Conservation (phyloP, 768 basidiomycete genomes). For the Trametes sanguinea region DNA sequence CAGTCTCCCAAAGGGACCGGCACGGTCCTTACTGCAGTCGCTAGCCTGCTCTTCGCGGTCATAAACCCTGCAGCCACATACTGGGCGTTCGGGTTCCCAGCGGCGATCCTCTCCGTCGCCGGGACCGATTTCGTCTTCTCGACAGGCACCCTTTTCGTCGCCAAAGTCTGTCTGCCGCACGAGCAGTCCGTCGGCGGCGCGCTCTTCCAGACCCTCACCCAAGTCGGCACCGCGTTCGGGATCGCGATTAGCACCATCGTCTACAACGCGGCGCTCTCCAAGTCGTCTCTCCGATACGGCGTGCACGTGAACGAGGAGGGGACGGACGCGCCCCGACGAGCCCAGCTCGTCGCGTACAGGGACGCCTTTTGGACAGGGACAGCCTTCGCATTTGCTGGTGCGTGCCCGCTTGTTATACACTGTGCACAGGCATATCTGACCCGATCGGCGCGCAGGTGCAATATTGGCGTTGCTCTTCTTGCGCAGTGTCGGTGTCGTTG, state of each 20-base stretch:
- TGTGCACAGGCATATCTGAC: background rate
- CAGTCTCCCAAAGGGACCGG: too few relatives aligned
- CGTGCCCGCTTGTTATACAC: too few relatives aligned
- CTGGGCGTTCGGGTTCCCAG: too few relatives aligned
- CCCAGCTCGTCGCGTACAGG: constrained; percentile 54
- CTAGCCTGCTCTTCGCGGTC: too few relatives aligned
- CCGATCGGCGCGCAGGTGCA: constrained; percentile 16
- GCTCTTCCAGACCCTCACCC: constrained; percentile 75
- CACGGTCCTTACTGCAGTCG: too few relatives aligned
- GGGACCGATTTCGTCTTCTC: constrained; percentile 83
- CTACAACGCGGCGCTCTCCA: constrained; percentile 51
- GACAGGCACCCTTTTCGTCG: constrained; percentile 72
- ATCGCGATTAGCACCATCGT: constrained; percentile 73
- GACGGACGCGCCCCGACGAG: constrained; percentile 36
- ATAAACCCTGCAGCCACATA: too few relatives aligned
- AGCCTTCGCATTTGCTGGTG: too few relatives aligned
- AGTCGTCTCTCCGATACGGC: constrained; percentile 35
- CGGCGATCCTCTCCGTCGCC: constrained; percentile 50
- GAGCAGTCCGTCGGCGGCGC: constrained; percentile 79
- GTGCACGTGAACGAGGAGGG: constrained; percentile 33
- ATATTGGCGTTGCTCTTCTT: constrained; percentile 42
- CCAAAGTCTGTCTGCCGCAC: constrained; percentile 61
- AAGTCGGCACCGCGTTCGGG: constrained; percentile 72
- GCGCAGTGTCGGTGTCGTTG: constrained; percentile 44
- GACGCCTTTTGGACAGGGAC: too few relatives aligned